Evolutionary conservation across 805 yeast species (phyloP).

Genomic region (Ogataea zsoltii): DNA sequence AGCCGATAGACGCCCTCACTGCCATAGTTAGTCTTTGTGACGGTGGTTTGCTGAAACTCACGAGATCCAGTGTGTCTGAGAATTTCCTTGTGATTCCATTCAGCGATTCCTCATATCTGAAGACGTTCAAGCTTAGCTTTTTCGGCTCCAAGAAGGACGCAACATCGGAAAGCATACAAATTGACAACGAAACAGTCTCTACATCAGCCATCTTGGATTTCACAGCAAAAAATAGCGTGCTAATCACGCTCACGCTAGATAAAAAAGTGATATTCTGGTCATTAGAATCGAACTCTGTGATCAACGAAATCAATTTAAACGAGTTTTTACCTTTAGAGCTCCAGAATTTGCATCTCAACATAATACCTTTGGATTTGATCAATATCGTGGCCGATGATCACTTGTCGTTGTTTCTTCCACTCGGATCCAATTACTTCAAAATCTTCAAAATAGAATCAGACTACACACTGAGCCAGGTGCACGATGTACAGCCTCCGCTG

Average conservation of each 20-base stretch:
- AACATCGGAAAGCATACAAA: constrained; percentile 18
- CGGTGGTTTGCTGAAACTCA: constrained; percentile 71
- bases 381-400: constrained; percentile 11
- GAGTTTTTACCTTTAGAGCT: constrained; percentile 24
- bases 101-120: constrained; percentile 51
- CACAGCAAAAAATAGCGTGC: constrained; percentile 11
- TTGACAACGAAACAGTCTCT: constrained; percentile 24
- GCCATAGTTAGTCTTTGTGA: constrained; percentile 66
- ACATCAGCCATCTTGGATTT: constrained; percentile 25
- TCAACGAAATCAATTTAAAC: constrained; percentile 25
- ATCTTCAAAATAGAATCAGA: constrained; percentile 23
- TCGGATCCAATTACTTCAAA: constrained; percentile 24
- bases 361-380: constrained; percentile 22
- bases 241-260: constrained; percentile 52
- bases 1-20: constrained; percentile 44
- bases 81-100: constrained; percentile 39
- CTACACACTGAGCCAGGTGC: constrained; percentile 8
- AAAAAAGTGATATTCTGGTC: constrained; percentile 64
- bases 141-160: constrained; percentile 19
- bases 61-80: constrained; percentile 28
- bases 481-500: constrained; percentile 18
- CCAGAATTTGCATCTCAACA: constrained; percentile 20
- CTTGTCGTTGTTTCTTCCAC: constrained; percentile 29
- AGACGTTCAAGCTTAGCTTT: constrained; percentile 31
- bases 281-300: constrained; percentile 34